Base-by-base conservation (phyloP, 306 rosid genomes). In the Parietaria judaica region DNA sequence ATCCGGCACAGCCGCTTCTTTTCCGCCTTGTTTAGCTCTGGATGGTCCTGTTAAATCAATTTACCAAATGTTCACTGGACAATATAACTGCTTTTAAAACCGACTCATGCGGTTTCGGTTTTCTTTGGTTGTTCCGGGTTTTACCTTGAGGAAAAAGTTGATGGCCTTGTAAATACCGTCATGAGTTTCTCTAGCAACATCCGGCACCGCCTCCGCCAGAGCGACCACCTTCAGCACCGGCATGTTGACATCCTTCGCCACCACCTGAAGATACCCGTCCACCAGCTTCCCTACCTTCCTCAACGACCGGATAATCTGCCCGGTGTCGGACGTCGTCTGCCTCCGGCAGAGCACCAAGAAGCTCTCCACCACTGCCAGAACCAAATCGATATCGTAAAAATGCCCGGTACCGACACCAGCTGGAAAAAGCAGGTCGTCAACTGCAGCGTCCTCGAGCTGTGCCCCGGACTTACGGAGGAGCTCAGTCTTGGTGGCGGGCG, bases 261-360 rank as follows among this genome's bases (percentile, higher is more conserved):
- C 81, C 47, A 81, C 86, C 74, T 84, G 96, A 64, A 92, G 95
- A 68, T 92, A 92, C n/a, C 86, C 76, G 82, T 92, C 98, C 36
- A 92, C 69, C 68, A 92, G 80, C 79, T 84, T 92, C 57, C 86
- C 89, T 41, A 85, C 86, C 49, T 78, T 86, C 72, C 83, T 77
- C 8, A 92, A 66, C 47, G 95, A 82, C 66, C 66, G 74, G 14
- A 80, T 55, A 35, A 80, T 57, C 67, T 76, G 74, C 39, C 64
- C 76, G 69, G 72, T 77, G 57, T 86, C 86, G 38, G 68, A 76
- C 43, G 74, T 74, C 54, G 79, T 66, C 63, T 84, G 81, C 74
- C 90, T 82, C 78, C 77, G 83, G 85, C 95, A 86, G 57, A 74
- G 58, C 79, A 75, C 78, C 82, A 86, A 71, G 66, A 67, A 88